These are phyloP conservation scores for Clathrospora elynae DNA, from an alignment of 2,329 filamentous ascomycete genomes.

Conservation along the genomic window DNA sequence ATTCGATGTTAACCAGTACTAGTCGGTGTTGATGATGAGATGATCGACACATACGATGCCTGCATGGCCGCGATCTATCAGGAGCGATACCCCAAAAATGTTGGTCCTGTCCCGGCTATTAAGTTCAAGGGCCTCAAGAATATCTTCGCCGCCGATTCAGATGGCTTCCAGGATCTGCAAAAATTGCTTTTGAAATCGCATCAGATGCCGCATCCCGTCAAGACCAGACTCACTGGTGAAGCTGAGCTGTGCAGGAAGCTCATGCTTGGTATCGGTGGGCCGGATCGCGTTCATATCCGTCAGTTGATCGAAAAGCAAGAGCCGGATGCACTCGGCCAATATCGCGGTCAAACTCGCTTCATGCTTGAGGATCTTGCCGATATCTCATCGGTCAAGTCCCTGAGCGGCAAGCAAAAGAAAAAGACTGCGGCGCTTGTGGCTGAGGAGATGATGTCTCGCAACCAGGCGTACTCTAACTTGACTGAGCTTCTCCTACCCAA, in stretches of 20 bases:
- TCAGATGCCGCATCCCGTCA: conserved; percentile 37
- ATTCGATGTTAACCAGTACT: conserved; percentile 9
- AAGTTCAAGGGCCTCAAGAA: conserved; percentile 39
- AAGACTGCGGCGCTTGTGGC: conserved; percentile 44
- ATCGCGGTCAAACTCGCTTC: conserved; percentile 46
- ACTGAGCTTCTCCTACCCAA: conserved; percentile 55
- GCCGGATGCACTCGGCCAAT: conserved; percentile 37
- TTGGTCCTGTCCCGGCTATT: conserved; percentile 29
- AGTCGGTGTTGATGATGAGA: conserved; percentile 53
- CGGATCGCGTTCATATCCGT: conserved; percentile 34
- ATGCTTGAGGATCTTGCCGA: conserved; percentile 47
- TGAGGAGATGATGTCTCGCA: conserved; percentile 50
- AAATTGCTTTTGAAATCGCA: conserved; percentile 25
- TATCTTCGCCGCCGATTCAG: conserved; percentile 35
- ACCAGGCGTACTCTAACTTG: conserved; percentile 57
- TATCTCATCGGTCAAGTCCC: conserved; percentile 29
- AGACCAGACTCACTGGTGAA: conserved; percentile 35
- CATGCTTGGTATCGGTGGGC: conserved; percentile 33
- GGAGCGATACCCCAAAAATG: conserved; percentile 26
- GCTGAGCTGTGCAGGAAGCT: conserved; percentile 41
- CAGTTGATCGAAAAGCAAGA: conserved; percentile 38
- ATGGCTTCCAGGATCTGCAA: conserved; percentile 29
- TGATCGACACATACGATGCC: conserved; percentile 50
- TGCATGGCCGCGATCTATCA: conserved; percentile 49
- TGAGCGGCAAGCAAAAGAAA: conserved; percentile 43